A percentile compares a stretch with the other conserved stretches of the same genome.
Conservation (phyloP, 176 grass and related monocot species). For the Zizania latifolia region DNA sequence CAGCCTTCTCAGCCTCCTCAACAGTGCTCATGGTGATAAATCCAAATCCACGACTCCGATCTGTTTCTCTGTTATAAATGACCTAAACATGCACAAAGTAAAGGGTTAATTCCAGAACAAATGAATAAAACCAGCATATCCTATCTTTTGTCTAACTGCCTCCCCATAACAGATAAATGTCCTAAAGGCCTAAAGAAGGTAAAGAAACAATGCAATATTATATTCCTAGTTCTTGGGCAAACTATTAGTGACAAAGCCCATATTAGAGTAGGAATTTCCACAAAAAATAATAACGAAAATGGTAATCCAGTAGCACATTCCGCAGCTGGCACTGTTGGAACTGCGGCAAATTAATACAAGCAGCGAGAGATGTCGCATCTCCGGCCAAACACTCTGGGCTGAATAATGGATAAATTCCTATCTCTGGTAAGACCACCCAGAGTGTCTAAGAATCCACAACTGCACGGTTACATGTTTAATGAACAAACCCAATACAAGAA, state of each 20-base stretch:
- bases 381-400: no score
- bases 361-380: no score
- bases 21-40: conserved; percentile 82
- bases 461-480: background rate
- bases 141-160: background rate
- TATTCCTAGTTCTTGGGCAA: background rate
- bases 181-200: background rate
- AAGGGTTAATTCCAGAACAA: background rate
- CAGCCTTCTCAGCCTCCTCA: conserved; percentile 83
- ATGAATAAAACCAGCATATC: background rate
- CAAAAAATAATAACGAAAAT: no score
- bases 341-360: no score
- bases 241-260: background rate
- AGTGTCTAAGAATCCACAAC: background rate
- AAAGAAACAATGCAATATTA: background rate
- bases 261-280: background rate
- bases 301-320: no score
- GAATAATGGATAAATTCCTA: no score
- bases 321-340: no score
- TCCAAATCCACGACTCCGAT: conserved; percentile 76
- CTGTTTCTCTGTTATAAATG: conserved; percentile 78
- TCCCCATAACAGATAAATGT: background rate
- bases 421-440: no score
- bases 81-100: conserved; percentile 34
- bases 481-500: background rate